Conservation (phyloP, 2,329 filamentous ascomycete genomes). For the Penicillium sp. region DNA sequence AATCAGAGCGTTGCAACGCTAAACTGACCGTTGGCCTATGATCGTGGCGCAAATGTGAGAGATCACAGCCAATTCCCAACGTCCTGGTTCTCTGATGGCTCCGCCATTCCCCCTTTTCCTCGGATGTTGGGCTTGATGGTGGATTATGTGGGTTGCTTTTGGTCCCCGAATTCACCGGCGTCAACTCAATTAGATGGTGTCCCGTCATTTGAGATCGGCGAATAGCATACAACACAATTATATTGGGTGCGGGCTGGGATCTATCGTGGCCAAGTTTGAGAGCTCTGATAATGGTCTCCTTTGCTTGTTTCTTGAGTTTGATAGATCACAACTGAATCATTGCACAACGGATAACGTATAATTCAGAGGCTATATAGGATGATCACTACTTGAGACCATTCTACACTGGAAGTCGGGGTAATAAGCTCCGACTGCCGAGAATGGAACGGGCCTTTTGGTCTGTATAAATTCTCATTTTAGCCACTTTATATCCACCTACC, state of each 20-base stretch:
- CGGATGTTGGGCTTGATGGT: background rate
- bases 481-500: background rate
- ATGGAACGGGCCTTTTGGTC: background rate
- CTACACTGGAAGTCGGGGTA: background rate
- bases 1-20: slow-evolving; percentile 3
- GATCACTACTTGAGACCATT: background rate
- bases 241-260: background rate
- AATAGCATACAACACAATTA: background rate
- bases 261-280: background rate
- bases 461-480: background rate
- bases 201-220: background rate
- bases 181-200: slow-evolving; percentile 5
- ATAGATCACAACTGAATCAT: background rate
- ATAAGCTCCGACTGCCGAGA: background rate
- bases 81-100: background rate
- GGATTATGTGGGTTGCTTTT: background rate
- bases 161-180: slow-evolving; percentile 4
- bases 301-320: background rate
- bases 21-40: slow-evolving; percentile 2
- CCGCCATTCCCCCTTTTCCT: background rate
- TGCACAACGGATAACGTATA: no score
- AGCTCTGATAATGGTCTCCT: background rate
- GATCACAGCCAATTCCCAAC: slow-evolving; percentile 8
- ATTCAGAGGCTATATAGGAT: background rate
- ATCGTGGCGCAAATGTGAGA: slow-evolving; percentile 4